Conservation (phyloP, 371 early-diverging fungal genomes). For the Funneliformis caledonium region DNA sequence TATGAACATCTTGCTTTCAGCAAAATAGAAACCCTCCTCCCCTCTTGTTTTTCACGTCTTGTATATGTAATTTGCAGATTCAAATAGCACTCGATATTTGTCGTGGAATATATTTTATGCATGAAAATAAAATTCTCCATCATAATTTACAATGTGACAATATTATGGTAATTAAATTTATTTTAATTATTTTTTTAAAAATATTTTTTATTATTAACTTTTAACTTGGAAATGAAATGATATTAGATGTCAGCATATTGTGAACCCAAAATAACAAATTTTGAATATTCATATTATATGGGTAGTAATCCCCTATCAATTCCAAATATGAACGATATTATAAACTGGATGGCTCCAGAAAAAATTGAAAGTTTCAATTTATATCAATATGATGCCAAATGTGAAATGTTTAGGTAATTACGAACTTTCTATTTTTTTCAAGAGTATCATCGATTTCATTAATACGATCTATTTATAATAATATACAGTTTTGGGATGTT, state of each 20-base stretch:
- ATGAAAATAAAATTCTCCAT: background rate
- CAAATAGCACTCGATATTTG: slow-evolving; percentile 10
- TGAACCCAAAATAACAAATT: slow-evolving; percentile 14
- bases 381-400: too few relatives aligned
- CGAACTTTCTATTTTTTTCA: too few relatives aligned
- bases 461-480: too few relatives aligned
- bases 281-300: background rate
- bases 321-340: background rate
- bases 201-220: too few relatives aligned
- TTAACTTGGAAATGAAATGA: background rate
- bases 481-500: too few relatives aligned
- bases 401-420: too few relatives aligned
- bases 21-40: too few relatives aligned
- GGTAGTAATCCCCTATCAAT: background rate
- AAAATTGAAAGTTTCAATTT: too few relatives aligned
- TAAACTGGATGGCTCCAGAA: too few relatives aligned
- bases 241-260: background rate
- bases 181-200: background rate
- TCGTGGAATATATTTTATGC: slow-evolving; percentile 9
- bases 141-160: slow-evolving; percentile 8
- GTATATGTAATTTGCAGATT: background rate
- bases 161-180: background rate
- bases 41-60: background rate
- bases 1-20: background rate
- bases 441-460: too few relatives aligned